Percentiles rank a stretch among this genome's conserved stretches.
Evolutionary conservation across 768 basidiomycete genomes (phyloP).

Genomic region (Coprinopsis strossmayeri): DNA sequence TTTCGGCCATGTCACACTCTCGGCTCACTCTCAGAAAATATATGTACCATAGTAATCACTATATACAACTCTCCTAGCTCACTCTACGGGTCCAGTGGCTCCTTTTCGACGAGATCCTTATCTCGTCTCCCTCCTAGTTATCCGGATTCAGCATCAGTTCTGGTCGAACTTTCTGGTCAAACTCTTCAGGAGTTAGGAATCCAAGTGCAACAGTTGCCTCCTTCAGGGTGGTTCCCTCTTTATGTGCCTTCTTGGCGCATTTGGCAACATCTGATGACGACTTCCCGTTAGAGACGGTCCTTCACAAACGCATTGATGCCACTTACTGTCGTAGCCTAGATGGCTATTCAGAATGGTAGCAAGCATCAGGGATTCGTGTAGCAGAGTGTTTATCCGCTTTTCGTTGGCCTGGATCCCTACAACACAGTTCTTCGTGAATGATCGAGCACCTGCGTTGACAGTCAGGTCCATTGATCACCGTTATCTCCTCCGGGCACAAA

Average conservation of each 20-base stretch:
- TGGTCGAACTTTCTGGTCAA: constrained; percentile 89
- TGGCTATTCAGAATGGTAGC: constrained; percentile 95
- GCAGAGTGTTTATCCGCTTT: constrained; percentile 77
- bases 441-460: constrained; percentile 58
- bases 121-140: constrained; percentile 24
- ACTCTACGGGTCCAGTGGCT: too few species aligned
- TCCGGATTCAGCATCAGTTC: constrained; percentile 84
- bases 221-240: constrained; percentile 94
- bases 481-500: constrained; percentile 7
- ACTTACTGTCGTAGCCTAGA: constrained; percentile 94
- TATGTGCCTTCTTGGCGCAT: constrained; percentile 99
- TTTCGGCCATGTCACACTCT: background rate
- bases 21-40: too few species aligned
- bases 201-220: constrained; percentile 88
- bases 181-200: constrained; percentile 83
- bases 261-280: constrained; percentile 79
- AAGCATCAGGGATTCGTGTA: constrained; percentile 97
- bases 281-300: constrained; percentile 11
- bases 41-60: too few species aligned
- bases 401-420: constrained; percentile 96
- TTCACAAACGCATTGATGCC: background rate
- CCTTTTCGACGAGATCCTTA: too few species aligned
- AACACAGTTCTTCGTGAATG: constrained; percentile 96
- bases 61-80: too few species aligned
- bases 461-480: too few species aligned